Evolutionary conservation across 805 yeast genomes (phyloP).

Genomic region (Yarrowia porcina): DNA sequence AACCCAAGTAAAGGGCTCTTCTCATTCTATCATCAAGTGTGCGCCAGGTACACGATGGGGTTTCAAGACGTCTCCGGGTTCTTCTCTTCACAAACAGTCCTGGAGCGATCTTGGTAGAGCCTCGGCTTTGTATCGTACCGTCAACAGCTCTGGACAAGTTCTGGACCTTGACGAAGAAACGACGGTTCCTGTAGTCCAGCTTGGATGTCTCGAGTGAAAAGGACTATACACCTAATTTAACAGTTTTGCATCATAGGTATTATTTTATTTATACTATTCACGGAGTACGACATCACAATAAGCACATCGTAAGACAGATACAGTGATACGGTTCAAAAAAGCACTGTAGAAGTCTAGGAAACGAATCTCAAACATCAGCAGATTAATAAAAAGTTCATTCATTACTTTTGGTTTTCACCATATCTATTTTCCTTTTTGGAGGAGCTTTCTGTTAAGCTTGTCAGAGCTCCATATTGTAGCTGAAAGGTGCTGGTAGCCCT

Average conservation of each 20-base stretch:
- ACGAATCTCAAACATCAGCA: too few species aligned
- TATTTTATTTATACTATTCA: constrained; percentile 6
- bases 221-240: not conserved
- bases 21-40: not conserved
- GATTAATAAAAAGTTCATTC: too few species aligned
- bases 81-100: not conserved
- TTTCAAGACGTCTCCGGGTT: not conserved
- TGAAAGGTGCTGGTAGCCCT: too few species aligned
- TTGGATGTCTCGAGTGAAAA: constrained; percentile 10
- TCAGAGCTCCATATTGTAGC: too few species aligned
- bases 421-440: too few species aligned
- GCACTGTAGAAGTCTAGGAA: too few species aligned
- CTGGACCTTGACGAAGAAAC: not conserved
- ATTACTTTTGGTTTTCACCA: too few species aligned
- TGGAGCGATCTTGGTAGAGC: constrained; percentile 1
- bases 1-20: not conserved
- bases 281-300: too few species aligned
- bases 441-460: too few species aligned
- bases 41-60: constrained; percentile 19
- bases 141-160: not conserved
- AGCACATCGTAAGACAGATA: too few species aligned
- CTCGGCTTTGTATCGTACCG: not conserved
- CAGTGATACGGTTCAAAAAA: too few species aligned
- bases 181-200: constrained; percentile 7
- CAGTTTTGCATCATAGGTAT: constrained; percentile 13